Percentiles rank a stretch among this genome's conserved stretches.
Conservation (phyloP, 192 early-diverging fungal genomes). For the Pilaira anomala region DNA sequence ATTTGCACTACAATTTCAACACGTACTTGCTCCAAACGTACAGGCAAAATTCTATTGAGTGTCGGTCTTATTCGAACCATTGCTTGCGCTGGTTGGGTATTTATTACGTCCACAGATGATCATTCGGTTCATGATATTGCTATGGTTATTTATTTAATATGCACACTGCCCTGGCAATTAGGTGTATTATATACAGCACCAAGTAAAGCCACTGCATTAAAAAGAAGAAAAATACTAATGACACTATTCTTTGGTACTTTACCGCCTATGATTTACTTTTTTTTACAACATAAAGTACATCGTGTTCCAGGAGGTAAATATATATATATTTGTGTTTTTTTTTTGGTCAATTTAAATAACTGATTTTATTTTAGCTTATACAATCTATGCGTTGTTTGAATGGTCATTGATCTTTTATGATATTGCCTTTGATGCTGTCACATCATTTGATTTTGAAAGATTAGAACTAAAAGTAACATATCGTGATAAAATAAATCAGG, state of each 20-base stretch:
- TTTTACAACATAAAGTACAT: constrained; percentile 76
- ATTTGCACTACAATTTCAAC: constrained; percentile 28
- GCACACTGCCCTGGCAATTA: constrained; percentile 69
- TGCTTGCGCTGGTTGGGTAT: constrained; percentile 83
- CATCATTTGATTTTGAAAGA: constrained; percentile 58
- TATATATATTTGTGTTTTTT: not conserved
- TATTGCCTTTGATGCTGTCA: constrained; percentile 67
- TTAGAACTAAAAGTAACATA: constrained; percentile 34
- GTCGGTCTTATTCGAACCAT: constrained; percentile 58
- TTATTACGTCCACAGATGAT: constrained; percentile 77
- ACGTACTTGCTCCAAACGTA: constrained; percentile 13
- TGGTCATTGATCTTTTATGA: constrained; percentile 76
- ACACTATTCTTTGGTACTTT: constrained; percentile 65
- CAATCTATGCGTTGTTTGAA: constrained; percentile 77
- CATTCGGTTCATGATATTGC: constrained; percentile 73
- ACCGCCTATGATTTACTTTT: constrained; percentile 71
- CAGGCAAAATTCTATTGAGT: constrained; percentile 35
- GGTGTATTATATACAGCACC: constrained; percentile 50
- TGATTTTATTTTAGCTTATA: constrained; percentile 51
- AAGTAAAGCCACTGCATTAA: constrained; percentile 37
- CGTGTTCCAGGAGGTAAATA: constrained; percentile 57
- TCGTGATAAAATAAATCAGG: no score
- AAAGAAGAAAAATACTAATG: constrained; percentile 49
- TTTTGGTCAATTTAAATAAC: not conserved
- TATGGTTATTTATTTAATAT: constrained; percentile 73